phyloP scores from a whole-genome alignment of 2,329 filamentous ascomycete genomes.

The Sarocladium oryzae region DNA sequence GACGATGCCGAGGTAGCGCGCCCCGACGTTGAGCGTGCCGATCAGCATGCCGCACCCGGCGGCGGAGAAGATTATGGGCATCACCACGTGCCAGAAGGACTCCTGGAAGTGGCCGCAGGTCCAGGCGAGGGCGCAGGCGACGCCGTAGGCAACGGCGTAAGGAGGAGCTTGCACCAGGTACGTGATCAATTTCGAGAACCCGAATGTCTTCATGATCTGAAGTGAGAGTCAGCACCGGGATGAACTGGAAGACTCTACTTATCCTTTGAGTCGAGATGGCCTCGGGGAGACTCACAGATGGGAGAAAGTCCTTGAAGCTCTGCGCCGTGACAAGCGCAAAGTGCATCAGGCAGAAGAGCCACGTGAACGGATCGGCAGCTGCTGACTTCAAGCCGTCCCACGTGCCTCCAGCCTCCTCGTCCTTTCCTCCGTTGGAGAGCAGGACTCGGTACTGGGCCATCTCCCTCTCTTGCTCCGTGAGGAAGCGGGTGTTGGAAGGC shows the following conservation, averaged over 20 bases:
- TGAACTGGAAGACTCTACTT: too few relatives aligned
- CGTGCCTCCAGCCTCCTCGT: constrained; percentile 26
- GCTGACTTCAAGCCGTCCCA: constrained; percentile 29
- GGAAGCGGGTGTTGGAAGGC: constrained; percentile 23
- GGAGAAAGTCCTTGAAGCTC: constrained; percentile 35
- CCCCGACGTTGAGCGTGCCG: constrained; percentile 30
- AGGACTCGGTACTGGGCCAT: constrained; percentile 17
- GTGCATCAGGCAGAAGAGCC: constrained; percentile 33
- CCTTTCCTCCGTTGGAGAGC: constrained; percentile 28
- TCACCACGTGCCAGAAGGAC: constrained; percentile 31
- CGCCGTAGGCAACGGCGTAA: constrained; percentile 32
- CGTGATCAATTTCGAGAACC: constrained; percentile 16
- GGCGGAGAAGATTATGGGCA: constrained; percentile 28
- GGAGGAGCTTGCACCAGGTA: constrained; percentile 34
- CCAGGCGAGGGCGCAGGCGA: constrained; percentile 28
- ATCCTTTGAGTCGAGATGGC: too few relatives aligned
- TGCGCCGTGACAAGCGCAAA: constrained; percentile 37
- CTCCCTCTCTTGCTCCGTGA: constrained; percentile 8
- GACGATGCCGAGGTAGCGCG: constrained; percentile 35
- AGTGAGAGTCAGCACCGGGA: not conserved
- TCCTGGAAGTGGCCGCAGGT: constrained; percentile 27
- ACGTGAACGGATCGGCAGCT: constrained; percentile 29
- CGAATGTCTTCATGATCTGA: constrained; percentile 24
- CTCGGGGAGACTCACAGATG: constrained; percentile 29
- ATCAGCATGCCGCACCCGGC: constrained; percentile 34